A percentile compares a stretch with the other conserved stretches of the same genome.
These are phyloP conservation scores for Phytopythium ostracodes DNA, from an alignment of 352 stramenopile species.

Conservation along the genomic window DNA sequence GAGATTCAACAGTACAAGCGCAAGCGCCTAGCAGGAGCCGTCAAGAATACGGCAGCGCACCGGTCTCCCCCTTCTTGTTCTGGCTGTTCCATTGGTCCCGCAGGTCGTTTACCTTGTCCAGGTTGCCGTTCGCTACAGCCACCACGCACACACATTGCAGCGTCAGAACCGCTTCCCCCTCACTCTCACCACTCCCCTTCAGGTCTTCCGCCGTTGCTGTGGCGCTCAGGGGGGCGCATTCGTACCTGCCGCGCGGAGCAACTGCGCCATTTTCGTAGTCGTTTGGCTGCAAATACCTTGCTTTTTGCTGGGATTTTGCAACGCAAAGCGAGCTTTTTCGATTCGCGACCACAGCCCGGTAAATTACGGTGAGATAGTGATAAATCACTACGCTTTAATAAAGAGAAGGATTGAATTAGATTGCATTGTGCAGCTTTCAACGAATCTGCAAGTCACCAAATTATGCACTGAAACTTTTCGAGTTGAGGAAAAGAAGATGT, in stretches of 20 bases:
- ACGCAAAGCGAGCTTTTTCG: conserved; percentile 5
- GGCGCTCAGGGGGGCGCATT: neutral
- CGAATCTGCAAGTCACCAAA: no score
- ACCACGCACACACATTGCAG: neutral
- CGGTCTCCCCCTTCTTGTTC: conserved; percentile 83
- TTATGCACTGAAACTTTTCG: no score
- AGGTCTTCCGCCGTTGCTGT: neutral
- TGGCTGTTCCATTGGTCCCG: conserved; percentile 64
- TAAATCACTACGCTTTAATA: neutral
- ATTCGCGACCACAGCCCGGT: neutral
- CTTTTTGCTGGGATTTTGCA: no score
- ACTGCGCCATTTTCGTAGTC: conserved; percentile 30
- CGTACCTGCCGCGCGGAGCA: conserved; percentile 43
- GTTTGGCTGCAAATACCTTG: no score
- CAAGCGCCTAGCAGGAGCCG: neutral
- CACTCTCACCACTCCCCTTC: neutral
- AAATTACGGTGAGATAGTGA: neutral
- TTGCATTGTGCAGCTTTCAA: no score
- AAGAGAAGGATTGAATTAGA: no score
- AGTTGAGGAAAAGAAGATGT: no score
- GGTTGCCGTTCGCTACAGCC: conserved; percentile 50
- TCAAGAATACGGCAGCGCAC: conserved; percentile 20
- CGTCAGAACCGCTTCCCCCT: neutral
- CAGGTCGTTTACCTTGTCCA: conserved; percentile 69
- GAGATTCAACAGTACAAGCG: no score